These are phyloP conservation scores for Aspergillus conjunctus DNA, from an alignment of 495 filamentous ascomycete genomes.

Conservation along the genomic window DNA sequence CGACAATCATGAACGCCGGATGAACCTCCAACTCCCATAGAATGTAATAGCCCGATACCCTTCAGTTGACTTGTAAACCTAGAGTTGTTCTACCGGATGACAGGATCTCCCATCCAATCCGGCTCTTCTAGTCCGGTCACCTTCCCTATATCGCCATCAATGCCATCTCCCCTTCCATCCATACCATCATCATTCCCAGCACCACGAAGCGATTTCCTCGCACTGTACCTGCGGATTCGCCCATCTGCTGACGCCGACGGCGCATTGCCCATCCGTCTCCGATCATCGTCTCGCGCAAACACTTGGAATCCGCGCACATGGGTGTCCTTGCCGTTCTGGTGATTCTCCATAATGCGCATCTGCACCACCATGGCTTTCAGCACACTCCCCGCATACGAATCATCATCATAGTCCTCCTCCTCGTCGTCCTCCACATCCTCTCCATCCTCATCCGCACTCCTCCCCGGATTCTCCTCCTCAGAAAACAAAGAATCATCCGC, in stretches of 20 bases:
- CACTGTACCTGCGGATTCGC: conserved; percentile 33
- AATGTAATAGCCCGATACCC: background rate
- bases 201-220: conserved; percentile 34
- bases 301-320: conserved; percentile 93
- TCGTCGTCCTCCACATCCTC: conserved; percentile 29
- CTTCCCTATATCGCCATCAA: conserved; percentile 31
- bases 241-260: conserved; percentile 44
- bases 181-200: conserved; percentile 23
- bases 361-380: conserved; percentile 85
- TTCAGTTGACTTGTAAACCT: background rate
- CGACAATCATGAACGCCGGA: conserved; percentile 8
- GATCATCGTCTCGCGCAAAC: conserved; percentile 70
- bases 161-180: conserved; percentile 22
- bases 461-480: conserved; percentile 3
- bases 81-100: conserved; percentile 46
- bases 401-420: conserved; percentile 32
- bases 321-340: conserved; percentile 99
- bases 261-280: conserved; percentile 34
- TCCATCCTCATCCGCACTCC: background rate
- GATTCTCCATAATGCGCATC: conserved; percentile 87
- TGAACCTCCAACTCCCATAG: conserved; percentile 9
- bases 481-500: conserved; percentile 16
- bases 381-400: conserved; percentile 61
- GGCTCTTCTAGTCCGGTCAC: conserved; percentile 49
- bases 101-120: conserved; percentile 63